Evolutionary conservation across 2,329 filamentous ascomycete genomes (phyloP).

Genomic region (Cytospora schulzeri): DNA sequence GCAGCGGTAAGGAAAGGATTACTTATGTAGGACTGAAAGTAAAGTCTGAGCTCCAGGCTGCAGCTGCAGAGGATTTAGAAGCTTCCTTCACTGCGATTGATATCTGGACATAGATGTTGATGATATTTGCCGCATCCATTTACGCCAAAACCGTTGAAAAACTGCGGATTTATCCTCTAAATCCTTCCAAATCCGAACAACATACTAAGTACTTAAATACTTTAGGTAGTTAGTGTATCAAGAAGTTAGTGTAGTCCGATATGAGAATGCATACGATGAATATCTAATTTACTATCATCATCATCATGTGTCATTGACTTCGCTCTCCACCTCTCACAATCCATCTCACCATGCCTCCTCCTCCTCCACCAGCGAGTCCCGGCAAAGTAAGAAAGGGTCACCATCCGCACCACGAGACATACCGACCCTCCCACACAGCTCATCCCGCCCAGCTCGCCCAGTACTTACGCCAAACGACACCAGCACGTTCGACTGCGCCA

Average conservation of each 20-base stretch:
- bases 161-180: neutral
- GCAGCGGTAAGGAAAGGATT: neutral
- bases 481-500: constrained; percentile 58
- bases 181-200: too few species aligned
- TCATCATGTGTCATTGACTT: neutral
- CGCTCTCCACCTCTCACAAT: too few species aligned
- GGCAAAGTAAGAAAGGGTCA: constrained; percentile 1
- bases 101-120: too few species aligned
- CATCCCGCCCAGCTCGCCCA: constrained; percentile 37
- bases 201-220: too few species aligned
- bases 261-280: neutral
- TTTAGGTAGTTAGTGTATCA: too few species aligned
- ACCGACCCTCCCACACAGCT: neutral
- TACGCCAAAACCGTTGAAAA: neutral
- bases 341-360: constrained; percentile 1
- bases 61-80: neutral
- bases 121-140: neutral
- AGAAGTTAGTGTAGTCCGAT: too few species aligned
- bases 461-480: constrained; percentile 52
- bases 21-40: neutral
- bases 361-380: neutral
- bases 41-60: neutral
- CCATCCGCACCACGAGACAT: constrained; percentile 17
- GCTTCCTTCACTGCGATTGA: neutral
- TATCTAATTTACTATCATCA: neutral